phyloP scores from a whole-genome alignment of 805 yeast genomes.

The Sugiyamaella qingdaonensis region DNA sequence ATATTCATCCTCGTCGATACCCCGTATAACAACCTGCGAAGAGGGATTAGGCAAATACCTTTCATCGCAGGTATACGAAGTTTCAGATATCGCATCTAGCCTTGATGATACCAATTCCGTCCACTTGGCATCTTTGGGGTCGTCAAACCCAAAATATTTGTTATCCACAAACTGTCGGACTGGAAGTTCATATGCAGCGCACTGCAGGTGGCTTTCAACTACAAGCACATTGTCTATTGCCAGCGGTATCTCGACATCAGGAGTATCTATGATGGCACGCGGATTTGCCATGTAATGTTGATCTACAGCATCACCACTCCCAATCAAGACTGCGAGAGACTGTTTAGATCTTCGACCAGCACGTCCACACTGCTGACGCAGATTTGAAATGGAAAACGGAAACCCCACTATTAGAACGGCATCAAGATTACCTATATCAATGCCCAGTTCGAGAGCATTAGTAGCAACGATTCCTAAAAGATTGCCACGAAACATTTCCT shows the following conservation, averaged over 20 bases:
- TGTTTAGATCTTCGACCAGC: conserved; percentile 86
- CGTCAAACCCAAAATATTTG: conserved; percentile 45
- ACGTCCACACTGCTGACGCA: conserved; percentile 95
- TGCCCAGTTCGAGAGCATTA: conserved; percentile 91
- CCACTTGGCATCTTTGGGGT: not conserved
- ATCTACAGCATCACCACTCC: conserved; percentile 75
- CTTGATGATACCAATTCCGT: conserved; percentile 32
- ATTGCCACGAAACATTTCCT: conserved; percentile 84
- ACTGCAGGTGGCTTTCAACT: conserved; percentile 80
- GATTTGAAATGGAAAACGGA: conserved; percentile 78
- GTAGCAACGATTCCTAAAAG: conserved; percentile 88
- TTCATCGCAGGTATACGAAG: conserved; percentile 47
- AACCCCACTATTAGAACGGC: conserved; percentile 91
- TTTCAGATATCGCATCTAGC: conserved; percentile 46
- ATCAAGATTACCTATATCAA: conserved; percentile 89
- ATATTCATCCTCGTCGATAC: conserved; percentile 73
- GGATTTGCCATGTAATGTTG: conserved; percentile 76
- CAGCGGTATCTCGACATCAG: conserved; percentile 55
- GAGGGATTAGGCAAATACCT: conserved; percentile 80
- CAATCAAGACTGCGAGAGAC: conserved; percentile 79
- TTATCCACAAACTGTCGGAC: conserved; percentile 50
- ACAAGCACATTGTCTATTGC: conserved; percentile 60
- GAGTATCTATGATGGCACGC: conserved; percentile 45
- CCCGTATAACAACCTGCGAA: conserved; percentile 69
- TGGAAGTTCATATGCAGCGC: conserved; percentile 89